Evolutionary conservation across 176 grass and related monocot genomes (phyloP), one percentile per base, ranked within the genome.

Genomic region (Urochloa ruziziensis): DNA sequence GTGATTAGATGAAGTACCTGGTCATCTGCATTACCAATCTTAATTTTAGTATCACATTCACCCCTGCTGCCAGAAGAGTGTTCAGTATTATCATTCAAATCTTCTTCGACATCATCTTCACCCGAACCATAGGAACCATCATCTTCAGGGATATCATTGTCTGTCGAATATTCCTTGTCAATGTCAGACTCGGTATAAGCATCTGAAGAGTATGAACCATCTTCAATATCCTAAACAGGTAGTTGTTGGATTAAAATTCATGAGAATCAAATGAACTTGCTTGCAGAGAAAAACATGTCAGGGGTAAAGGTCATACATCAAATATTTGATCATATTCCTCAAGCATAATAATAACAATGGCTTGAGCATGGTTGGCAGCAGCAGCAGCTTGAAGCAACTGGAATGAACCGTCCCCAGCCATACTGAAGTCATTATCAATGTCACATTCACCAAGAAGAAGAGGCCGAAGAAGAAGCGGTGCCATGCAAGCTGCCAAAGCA

Each of bases 401-500:
- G 84, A 92, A 83, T 54, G 92, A 94, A 91, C 92, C 86, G 70
- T 90, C 92, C 53, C 90, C 92, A 70, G 75, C 90, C 89, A 94
- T 94, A 86, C 67, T 92, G 63, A 97, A 97, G 58, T 94, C 81
- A 48, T 34, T 91, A 75, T 97, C 95, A 53, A 91, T 77, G 85
- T 88, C 92, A 81, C 92, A 94, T 74, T 94, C 91, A 79, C 95
- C 95, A 78, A 85, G 88, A 83, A 97, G 88, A 43, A 97, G 88
- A 43, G 95, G 92, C 16, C 95, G 90, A 35, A 97, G 92, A 75
- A 97, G 95, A 58, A 97, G 92, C 21, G 95, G 95, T 18, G 95
- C 92, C 95, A 97, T 97, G 73, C 95, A 97, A 89, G 95, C 95
- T 53, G 95, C 95, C 82, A 97, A 80, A 79, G 95, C 95, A 58